phyloP scores from a whole-genome alignment of 2,329 filamentous ascomycete species.

The Pseudopyrenochaeta lycopersici region DNA sequence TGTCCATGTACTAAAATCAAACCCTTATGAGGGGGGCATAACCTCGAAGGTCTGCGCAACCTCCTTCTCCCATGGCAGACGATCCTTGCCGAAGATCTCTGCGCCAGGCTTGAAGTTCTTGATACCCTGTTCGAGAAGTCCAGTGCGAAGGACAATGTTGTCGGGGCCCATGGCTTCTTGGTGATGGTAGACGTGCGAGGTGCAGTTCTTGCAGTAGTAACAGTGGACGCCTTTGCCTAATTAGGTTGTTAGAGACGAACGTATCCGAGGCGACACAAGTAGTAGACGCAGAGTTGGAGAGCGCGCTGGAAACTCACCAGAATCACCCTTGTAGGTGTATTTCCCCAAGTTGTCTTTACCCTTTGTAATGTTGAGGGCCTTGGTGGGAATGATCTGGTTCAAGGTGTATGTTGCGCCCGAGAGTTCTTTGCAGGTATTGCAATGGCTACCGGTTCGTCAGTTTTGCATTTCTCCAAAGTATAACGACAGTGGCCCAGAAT shows the following conservation, averaged over 20 bases:
- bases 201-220: slow-evolving; percentile 68
- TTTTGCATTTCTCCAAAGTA: background rate
- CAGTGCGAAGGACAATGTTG: slow-evolving; percentile 63
- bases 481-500: background rate
- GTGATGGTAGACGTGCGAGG: slow-evolving; percentile 64
- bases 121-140: slow-evolving; percentile 55
- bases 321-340: slow-evolving; percentile 67
- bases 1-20: too few species aligned
- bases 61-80: slow-evolving; percentile 62
- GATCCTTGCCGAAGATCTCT: slow-evolving; percentile 65
- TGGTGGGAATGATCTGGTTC: slow-evolving; percentile 63
- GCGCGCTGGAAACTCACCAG: slow-evolving; percentile 47
- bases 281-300: background rate
- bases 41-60: slow-evolving; percentile 57
- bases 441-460: slow-evolving; percentile 55
- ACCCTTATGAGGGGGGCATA: slow-evolving; percentile 50
- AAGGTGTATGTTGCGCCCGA: slow-evolving; percentile 62
- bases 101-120: slow-evolving; percentile 60
- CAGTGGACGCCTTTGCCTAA: slow-evolving; percentile 64
- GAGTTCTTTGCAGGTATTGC: slow-evolving; percentile 65
- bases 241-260: background rate
- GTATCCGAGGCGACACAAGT: too few species aligned
- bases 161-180: slow-evolving; percentile 61
- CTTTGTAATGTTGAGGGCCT: slow-evolving; percentile 61
- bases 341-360: slow-evolving; percentile 56